A percentile compares a stretch with the other conserved stretches of the same genome.
These are phyloP conservation scores for Brassica carinata DNA, from an alignment of 345 rosid species.

Conservation along the genomic window DNA sequence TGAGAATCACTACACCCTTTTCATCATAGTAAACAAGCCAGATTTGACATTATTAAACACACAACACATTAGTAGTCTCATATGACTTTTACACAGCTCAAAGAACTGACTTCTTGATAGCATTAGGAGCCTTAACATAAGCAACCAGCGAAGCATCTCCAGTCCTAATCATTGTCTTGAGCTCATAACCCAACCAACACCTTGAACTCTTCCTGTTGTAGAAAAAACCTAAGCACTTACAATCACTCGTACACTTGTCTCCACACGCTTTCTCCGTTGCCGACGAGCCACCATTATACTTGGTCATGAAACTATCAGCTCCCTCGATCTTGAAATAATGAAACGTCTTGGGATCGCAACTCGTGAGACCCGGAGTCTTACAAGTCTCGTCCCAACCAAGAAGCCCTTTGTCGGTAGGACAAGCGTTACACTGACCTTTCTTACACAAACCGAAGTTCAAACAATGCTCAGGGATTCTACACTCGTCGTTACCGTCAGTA, in stretches of 20 bases:
- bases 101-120: constrained; percentile 13
- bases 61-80: neutral
- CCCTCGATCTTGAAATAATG: constrained; percentile 54
- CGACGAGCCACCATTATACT: constrained; percentile 48
- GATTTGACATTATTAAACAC: constrained; percentile 5
- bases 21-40: neutral
- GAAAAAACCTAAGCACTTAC: constrained; percentile 68
- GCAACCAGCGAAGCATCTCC: constrained; percentile 34
- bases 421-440: constrained; percentile 41
- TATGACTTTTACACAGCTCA: constrained; percentile 22
- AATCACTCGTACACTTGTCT: constrained; percentile 52
- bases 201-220: constrained; percentile 45
- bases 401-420: constrained; percentile 42
- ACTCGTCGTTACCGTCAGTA: constrained; percentile 35
- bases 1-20: constrained; percentile 25
- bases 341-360: constrained; percentile 30
- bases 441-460: constrained; percentile 39
- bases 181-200: constrained; percentile 66
- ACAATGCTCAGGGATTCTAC: constrained; percentile 40
- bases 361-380: constrained; percentile 22
- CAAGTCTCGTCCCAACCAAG: constrained; percentile 55
- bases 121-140: constrained; percentile 39
- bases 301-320: constrained; percentile 54
- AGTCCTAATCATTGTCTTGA: constrained; percentile 48
- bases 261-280: constrained; percentile 49